These are phyloP conservation scores for Pichia sp. DNA, from an alignment of 1,139 yeast genomes.

Conservation along the genomic window DNA sequence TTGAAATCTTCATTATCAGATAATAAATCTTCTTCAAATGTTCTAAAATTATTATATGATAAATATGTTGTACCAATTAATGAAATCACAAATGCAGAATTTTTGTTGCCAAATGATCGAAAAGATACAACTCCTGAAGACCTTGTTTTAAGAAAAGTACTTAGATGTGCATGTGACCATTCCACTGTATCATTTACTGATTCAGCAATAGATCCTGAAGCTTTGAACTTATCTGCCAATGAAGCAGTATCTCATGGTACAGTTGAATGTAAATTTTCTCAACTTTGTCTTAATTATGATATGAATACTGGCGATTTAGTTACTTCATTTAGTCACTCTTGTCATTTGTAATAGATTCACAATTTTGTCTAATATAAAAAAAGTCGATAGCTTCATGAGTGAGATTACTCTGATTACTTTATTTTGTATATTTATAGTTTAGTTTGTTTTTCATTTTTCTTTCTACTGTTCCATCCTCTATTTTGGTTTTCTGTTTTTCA, in stretches of 20 bases:
- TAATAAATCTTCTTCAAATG: conserved; percentile 20
- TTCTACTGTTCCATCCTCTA: background rate
- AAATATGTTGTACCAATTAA: conserved; percentile 26
- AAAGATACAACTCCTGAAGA: conserved; percentile 4
- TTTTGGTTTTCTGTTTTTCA: background rate
- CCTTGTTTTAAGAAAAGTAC: conserved; percentile 13
- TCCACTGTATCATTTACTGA: conserved; percentile 17
- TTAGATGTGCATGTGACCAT: conserved; percentile 28
- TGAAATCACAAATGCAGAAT: conserved; percentile 26
- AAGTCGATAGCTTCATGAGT: too few relatives aligned
- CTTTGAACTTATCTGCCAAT: conserved; percentile 19
- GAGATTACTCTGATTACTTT: background rate
- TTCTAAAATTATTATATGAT: conserved; percentile 23
- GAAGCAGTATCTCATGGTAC: conserved; percentile 8
- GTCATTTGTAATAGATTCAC: conserved; percentile 14
- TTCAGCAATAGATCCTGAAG: conserved; percentile 27
- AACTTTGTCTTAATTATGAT: conserved; percentile 25
- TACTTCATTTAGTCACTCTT: conserved; percentile 27
- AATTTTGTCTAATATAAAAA: too few relatives aligned
- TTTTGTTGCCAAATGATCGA: conserved; percentile 14
- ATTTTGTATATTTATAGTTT: background rate
- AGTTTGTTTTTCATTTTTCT: background rate
- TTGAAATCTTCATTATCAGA: conserved; percentile 20
- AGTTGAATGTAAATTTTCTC: conserved; percentile 25
- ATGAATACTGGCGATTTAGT: conserved; percentile 23